phyloP scores from a whole-genome alignment of 345 rosid genomes.

The Chamaenerion angustifolium region DNA sequence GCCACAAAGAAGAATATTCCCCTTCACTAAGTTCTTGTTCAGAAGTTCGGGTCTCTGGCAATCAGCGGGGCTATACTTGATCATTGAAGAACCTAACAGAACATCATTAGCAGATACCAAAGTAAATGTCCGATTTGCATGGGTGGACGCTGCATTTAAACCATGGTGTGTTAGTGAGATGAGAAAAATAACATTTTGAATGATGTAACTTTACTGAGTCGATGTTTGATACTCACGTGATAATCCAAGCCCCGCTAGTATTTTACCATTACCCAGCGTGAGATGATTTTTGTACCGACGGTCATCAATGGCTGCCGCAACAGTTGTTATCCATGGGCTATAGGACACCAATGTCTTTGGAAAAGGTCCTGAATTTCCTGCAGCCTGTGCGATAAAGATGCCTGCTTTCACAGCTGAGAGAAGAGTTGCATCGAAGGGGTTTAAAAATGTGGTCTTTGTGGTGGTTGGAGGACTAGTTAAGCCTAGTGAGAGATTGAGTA shows the following conservation, averaged over 20 bases:
- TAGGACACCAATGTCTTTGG: constrained; percentile 89
- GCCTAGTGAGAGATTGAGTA: constrained; percentile 87
- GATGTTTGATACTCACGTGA: constrained; percentile 49
- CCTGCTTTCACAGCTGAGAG: constrained; percentile 97
- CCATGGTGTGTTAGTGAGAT: background rate
- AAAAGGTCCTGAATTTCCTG: constrained; percentile 96
- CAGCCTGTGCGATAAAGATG: constrained; percentile 96
- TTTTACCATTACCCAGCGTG: constrained; percentile 72
- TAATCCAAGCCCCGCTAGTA: constrained; percentile 71
- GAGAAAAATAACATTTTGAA: background rate
- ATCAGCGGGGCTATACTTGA: constrained; percentile 73
- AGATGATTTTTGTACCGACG: constrained; percentile 91
- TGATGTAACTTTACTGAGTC: no score
- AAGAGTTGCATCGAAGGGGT: constrained; percentile 94
- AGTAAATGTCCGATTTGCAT: constrained; percentile 48
- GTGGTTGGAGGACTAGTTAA: constrained; percentile 92
- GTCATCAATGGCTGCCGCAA: constrained; percentile 95
- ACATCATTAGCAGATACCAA: constrained; percentile 98
- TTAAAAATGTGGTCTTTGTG: constrained; percentile 71
- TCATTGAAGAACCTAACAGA: constrained; percentile 57
- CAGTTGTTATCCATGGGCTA: constrained; percentile 96
- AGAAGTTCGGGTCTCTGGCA: constrained; percentile 91
- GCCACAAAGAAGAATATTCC: constrained; percentile 95
- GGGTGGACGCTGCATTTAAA: constrained; percentile 72
- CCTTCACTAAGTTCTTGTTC: constrained; percentile 71